Percentiles rank a stretch among this genome's conserved stretches.
Evolutionary conservation across 1,284 basidiomycete genomes (phyloP).

Genomic region (Ceratobasidium papillatum): DNA sequence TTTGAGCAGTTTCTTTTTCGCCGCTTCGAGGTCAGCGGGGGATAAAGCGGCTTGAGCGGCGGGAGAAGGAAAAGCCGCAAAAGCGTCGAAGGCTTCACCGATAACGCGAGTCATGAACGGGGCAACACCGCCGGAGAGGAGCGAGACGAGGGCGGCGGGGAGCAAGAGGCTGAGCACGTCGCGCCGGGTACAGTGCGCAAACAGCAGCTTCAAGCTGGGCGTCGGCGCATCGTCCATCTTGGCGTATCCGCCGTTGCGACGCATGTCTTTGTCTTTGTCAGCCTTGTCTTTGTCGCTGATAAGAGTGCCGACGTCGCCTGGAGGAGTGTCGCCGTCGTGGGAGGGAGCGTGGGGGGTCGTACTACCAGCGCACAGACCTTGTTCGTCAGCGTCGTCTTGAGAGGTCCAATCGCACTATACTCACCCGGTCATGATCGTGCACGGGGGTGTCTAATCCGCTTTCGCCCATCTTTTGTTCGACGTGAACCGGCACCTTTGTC

Average conservation of each 20-base stretch:
- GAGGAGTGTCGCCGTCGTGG: not conserved
- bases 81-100: slow-evolving; percentile 85
- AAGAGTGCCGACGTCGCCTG: not conserved
- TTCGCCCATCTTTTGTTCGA: slow-evolving; percentile 31
- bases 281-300: not conserved
- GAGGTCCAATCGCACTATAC: not conserved
- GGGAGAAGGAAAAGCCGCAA: slow-evolving; percentile 62
- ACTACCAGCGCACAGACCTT: slow-evolving; percentile 12
- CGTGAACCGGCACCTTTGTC: slow-evolving; percentile 7
- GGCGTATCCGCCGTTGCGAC: slow-evolving; percentile 35
- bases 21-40: slow-evolving; percentile 49
- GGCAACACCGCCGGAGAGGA: slow-evolving; percentile 79
- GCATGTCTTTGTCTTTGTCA: slow-evolving; percentile 3
- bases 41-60: slow-evolving; percentile 56
- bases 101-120: slow-evolving; percentile 94
- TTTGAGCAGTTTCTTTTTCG: slow-evolving; percentile 64
- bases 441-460: not conserved
- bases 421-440: slow-evolving; percentile 16
- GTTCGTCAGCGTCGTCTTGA: slow-evolving; percentile 12
- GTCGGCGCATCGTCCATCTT: slow-evolving; percentile 52
- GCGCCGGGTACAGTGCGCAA: slow-evolving; percentile 66
- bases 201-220: slow-evolving; percentile 68
- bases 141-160: slow-evolving; percentile 75
- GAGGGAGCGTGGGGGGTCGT: slow-evolving; percentile 26
- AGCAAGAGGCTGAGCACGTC: slow-evolving; percentile 68